Conservation (phyloP, 352 stramenopile genomes). For the Phytophthora tentaculata region DNA sequence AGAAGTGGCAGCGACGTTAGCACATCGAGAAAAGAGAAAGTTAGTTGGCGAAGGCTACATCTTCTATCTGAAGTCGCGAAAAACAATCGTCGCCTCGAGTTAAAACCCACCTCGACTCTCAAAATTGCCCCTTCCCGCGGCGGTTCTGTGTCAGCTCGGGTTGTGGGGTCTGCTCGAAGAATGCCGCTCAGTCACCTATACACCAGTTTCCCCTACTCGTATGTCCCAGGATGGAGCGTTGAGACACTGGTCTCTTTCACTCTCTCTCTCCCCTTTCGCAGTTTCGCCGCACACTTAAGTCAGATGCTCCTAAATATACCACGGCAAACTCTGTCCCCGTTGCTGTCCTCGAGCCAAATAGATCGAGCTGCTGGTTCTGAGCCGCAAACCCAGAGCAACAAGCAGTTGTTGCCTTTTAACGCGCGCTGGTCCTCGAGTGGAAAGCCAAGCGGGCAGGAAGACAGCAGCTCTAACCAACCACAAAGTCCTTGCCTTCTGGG, state of each 20-base stretch:
- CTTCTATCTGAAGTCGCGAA: constrained; percentile 15
- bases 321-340: constrained; percentile 4
- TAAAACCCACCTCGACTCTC: constrained; percentile 26
- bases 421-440: neutral
- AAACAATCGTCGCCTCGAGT: constrained; percentile 17
- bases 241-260: constrained; percentile 30
- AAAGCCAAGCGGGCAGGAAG: constrained; percentile 1
- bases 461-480: constrained; percentile 1
- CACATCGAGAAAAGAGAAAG: constrained; percentile 6
- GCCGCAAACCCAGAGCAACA: constrained; percentile 22
- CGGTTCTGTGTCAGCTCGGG: constrained; percentile 38
- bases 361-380: constrained; percentile 15
- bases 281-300: constrained; percentile 27
- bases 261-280: constrained; percentile 25
- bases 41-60: constrained; percentile 24
- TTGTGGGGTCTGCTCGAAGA: constrained; percentile 42
- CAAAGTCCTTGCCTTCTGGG: constrained; percentile 21
- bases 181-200: constrained; percentile 58
- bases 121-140: constrained; percentile 34
- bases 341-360: constrained; percentile 21
- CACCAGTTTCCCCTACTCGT: constrained; percentile 42
- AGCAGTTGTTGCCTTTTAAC: constrained; percentile 21
- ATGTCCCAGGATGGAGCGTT: constrained; percentile 21
- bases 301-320: constrained; percentile 37
- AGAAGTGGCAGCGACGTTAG: constrained; percentile 7